phyloP scores from a whole-genome alignment of 257 asterid species.

The Gentiana straminea region DNA sequence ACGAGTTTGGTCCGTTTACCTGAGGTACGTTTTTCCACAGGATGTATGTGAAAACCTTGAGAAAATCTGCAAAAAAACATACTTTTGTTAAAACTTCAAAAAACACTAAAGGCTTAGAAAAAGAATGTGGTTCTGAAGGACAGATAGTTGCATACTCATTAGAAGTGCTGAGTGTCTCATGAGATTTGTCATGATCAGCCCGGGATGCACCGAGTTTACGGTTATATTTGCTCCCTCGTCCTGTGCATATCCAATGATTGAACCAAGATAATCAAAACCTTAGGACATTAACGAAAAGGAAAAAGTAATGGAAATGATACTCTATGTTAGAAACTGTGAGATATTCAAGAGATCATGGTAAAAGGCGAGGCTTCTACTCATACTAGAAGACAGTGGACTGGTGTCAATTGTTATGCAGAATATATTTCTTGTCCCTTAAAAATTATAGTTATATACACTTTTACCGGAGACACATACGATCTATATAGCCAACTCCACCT shows the following conservation, averaged over 20 bases:
- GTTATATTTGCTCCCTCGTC: conserved; percentile 77
- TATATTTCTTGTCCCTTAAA: too few relatives aligned
- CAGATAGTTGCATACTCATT: conserved; percentile 30
- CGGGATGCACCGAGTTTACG: conserved; percentile 86
- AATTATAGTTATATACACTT: too few relatives aligned
- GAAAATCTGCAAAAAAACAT: conserved; percentile 27
- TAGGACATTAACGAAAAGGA: neutral
- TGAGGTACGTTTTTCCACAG: conserved; percentile 85
- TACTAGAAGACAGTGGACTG: too few relatives aligned
- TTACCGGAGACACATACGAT: too few relatives aligned
- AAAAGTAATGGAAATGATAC: too few relatives aligned
- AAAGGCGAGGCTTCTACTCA: too few relatives aligned
- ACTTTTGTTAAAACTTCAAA: conserved; percentile 2
- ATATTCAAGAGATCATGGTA: too few relatives aligned
- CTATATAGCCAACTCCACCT: too few relatives aligned
- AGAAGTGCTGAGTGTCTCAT: conserved; percentile 44
- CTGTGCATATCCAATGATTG: conserved; percentile 23
- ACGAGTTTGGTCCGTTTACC: conserved; percentile 25
- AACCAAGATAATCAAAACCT: neutral
- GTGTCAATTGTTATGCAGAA: too few relatives aligned
- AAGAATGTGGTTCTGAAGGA: neutral
- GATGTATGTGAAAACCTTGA: conserved; percentile 35
- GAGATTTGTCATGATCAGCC: conserved; percentile 74
- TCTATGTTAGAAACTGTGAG: too few relatives aligned
- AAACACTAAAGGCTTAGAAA: neutral